Evolutionary conservation across 768 basidiomycete genomes (phyloP).

Genomic region (Phaeolepiota aurea): DNA sequence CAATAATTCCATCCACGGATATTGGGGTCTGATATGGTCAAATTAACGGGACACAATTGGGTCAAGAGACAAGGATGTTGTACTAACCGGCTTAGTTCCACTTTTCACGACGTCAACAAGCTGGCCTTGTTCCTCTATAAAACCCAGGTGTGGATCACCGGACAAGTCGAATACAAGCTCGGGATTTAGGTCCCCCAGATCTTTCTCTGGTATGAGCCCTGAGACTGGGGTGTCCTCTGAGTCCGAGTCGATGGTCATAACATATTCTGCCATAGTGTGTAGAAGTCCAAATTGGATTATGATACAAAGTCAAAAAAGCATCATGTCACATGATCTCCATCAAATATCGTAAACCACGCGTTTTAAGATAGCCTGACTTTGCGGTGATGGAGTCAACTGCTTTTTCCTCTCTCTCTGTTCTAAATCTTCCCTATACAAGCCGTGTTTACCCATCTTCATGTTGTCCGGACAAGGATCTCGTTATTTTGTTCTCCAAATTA

Average conservation of each 20-base stretch:
- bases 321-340: not conserved
- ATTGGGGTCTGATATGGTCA: conserved; percentile 74
- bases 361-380: too few species aligned
- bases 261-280: conserved; percentile 50
- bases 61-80: too few species aligned
- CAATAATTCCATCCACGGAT: conserved; percentile 90
- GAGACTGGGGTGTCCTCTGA: conserved; percentile 37
- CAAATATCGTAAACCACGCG: too few species aligned
- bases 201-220: conserved; percentile 8
- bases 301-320: not conserved
- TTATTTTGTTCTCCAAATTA: conserved; percentile 57
- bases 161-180: conserved; percentile 77
- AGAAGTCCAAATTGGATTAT: not conserved
- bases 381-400: conserved; percentile 41
- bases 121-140: conserved; percentile 31
- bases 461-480: conserved; percentile 80
- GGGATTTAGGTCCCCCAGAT: conserved; percentile 47
- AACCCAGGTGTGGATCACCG: conserved; percentile 60
- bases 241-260: conserved; percentile 83
- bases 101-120: conserved; percentile 53
- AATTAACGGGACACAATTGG: too few species aligned
- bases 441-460: conserved; percentile 59
- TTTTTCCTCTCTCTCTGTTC: conserved; percentile 48
- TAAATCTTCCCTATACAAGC: conserved; percentile 48
- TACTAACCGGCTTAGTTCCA: conserved; percentile 53